These are phyloP conservation scores for Colletotrichum navitas DNA, from an alignment of 2,329 filamentous ascomycete genomes.

Conservation along the genomic window DNA sequence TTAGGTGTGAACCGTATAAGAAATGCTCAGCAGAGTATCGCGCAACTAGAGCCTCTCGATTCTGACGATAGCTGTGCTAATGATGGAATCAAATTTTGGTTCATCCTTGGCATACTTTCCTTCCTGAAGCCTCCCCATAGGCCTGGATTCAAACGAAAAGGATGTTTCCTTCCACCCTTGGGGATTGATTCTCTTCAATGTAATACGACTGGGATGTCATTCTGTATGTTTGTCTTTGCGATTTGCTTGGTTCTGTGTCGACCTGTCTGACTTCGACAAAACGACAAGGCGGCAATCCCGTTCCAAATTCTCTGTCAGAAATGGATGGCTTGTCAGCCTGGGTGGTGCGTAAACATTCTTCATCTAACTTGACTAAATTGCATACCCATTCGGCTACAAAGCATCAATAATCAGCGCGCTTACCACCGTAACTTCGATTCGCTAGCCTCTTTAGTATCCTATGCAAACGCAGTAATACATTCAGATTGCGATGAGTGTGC, in stretches of 20 bases:
- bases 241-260: slow-evolving; percentile 64
- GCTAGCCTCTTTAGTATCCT: slow-evolving; percentile 63
- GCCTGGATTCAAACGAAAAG: slow-evolving; percentile 48
- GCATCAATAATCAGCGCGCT: slow-evolving; percentile 4
- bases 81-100: too few species aligned
- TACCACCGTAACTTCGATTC: slow-evolving; percentile 45
- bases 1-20: too few species aligned
- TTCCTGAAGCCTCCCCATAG: slow-evolving; percentile 55
- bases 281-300: slow-evolving; percentile 62
- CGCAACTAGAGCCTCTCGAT: too few species aligned
- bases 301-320: slow-evolving; percentile 57
- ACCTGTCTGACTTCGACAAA: slow-evolving; percentile 67
- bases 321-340: slow-evolving; percentile 1
- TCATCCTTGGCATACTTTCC: slow-evolving; percentile 54
- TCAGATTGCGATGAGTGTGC: neutral
- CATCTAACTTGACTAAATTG: slow-evolving; percentile 2
- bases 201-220: slow-evolving; percentile 58
- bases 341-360: neutral
- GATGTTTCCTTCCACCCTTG: slow-evolving; percentile 34
- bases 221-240: slow-evolving; percentile 60
- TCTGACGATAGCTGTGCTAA: too few species aligned
- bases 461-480: slow-evolving; percentile 47
- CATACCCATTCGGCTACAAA: slow-evolving; percentile 9
- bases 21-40: too few species aligned
- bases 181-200: too few species aligned